phyloP scores from a whole-genome alignment of 495 filamentous ascomycete genomes.

The Aspergillus leporis region DNA sequence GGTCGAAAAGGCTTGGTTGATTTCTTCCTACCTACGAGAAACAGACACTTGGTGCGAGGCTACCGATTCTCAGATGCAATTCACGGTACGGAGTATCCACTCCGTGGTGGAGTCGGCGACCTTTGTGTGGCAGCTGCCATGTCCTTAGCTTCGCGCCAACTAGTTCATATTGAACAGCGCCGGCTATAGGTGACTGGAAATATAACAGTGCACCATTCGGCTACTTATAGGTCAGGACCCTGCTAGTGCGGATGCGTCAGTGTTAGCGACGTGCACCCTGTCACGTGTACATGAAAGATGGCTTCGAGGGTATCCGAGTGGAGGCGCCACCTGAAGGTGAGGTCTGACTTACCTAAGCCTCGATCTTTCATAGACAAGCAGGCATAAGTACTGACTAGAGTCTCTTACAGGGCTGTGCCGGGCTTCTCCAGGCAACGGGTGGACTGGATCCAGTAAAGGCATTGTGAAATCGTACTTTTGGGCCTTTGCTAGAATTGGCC shows the following conservation, averaged over 20 bases:
- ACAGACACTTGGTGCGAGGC: constrained; percentile 22
- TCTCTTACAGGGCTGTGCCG: constrained; percentile 12
- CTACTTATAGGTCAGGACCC: constrained; percentile 15
- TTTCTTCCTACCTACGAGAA: constrained; percentile 14
- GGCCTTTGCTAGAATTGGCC: constrained; percentile 22
- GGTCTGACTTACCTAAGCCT: background rate
- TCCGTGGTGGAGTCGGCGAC: constrained; percentile 14
- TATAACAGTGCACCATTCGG: constrained; percentile 18
- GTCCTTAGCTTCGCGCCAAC: constrained; percentile 17
- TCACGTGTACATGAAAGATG: constrained; percentile 23
- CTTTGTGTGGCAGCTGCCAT: constrained; percentile 16
- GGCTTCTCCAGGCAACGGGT: constrained; percentile 15
- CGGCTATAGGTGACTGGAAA: constrained; percentile 16
- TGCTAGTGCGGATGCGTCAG: constrained; percentile 10
- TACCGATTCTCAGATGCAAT: constrained; percentile 19
- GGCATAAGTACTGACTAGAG: background rate
- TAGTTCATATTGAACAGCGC: constrained; percentile 10
- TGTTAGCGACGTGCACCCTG: constrained; percentile 19
- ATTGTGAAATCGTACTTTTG: constrained; percentile 20
- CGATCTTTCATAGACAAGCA: background rate
- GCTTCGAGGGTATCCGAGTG: constrained; percentile 17
- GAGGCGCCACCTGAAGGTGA: constrained; percentile 17
- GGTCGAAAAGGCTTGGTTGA: constrained; percentile 12
- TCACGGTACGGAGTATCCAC: constrained; percentile 15
- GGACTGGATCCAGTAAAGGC: constrained; percentile 18